Base-by-base conservation (phyloP, 1,284 basidiomycete genomes). In the Veloporphyrellus conicus region DNA sequence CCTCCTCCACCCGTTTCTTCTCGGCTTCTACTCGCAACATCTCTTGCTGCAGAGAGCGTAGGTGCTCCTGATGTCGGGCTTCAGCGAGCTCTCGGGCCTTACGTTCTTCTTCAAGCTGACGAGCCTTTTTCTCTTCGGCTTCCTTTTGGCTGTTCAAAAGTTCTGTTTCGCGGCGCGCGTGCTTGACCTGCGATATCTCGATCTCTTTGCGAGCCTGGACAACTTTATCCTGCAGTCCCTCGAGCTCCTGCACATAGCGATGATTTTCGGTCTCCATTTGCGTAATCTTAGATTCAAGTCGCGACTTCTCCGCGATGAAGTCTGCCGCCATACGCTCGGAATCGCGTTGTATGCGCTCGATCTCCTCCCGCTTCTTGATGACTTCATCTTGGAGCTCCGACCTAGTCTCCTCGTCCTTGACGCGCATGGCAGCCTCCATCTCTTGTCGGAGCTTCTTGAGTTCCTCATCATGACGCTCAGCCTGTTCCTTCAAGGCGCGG, bases 371-470 rank as follows among this genome's bases (percentile, higher is more conserved):
- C 47, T 68, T 61, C 43, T 54, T 69, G 48, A 64, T 64, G 14
- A 63, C 62, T 55, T 72, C 71, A 0, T 59, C 56, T 43, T 73
- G 69, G 47, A 72, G 61, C 49, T 72, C 69, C 39, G 40, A 42
- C 29, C 53, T 59, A 12, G 67, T 65, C 49, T 74, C 68, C 40
- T 73, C 70, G 48, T 73, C 69, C 52, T 69, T 71, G 46, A 58
- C 58, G 14, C 49, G 59, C 52, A 69, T 64, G 2, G 70, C 69
- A 40, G 49, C 53, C 53, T 63, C 57, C 64, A 73, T 68, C 50
- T 73, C 73, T n/a, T 61, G 55, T 10, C 63, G 61, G 18, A 74
- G 53, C 14, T 55, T 58, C 39, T 53, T 53, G 53, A 75, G 54
- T 42, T 75, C 71, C 1, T 61, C 57, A 8, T 57, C 53, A 45